phyloP scores from a whole-genome alignment of 2,329 filamentous ascomycete species.

The Trichoderma afroharzianum region DNA sequence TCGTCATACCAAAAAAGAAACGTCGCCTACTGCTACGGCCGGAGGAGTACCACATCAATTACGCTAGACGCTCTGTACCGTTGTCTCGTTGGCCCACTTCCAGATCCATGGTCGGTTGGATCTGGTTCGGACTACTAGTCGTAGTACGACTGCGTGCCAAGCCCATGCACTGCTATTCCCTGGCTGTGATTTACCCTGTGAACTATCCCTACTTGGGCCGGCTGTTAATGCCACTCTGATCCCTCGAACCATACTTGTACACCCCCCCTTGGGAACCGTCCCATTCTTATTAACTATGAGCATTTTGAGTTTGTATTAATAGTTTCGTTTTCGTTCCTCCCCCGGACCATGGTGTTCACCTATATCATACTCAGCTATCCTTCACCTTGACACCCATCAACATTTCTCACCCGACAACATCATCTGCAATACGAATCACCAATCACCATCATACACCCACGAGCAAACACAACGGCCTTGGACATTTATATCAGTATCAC shows the following conservation, averaged over 20 bases:
- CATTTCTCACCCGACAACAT: not conserved
- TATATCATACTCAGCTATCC: constrained; percentile 8
- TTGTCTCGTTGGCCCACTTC: constrained; percentile 33
- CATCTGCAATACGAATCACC: not conserved
- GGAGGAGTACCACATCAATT: not conserved
- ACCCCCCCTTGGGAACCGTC: constrained; percentile 21
- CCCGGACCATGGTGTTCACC: constrained; percentile 1
- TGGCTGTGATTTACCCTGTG: constrained; percentile 35
- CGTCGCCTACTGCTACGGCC: constrained; percentile 2
- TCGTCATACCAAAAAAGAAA: constrained; percentile 22
- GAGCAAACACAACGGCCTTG: not conserved
- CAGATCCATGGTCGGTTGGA: constrained; percentile 36
- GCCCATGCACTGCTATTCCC: constrained; percentile 19
- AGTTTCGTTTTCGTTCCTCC: constrained; percentile 11
- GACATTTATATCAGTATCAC: not conserved
- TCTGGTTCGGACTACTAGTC: constrained; percentile 28
- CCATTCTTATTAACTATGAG: not conserved
- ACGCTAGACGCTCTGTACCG: constrained; percentile 21
- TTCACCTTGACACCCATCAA: not conserved
- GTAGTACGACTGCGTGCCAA: constrained; percentile 22
- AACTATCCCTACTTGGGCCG: constrained; percentile 32
- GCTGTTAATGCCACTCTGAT: constrained; percentile 29
- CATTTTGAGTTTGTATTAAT: constrained; percentile 6
- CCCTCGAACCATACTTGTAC: constrained; percentile 25
- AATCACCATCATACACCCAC: not conserved